Percentiles rank a stretch among this genome's conserved stretches.
These are phyloP conservation scores for Colletotrichum cordylinicola DNA, from an alignment of 2,329 filamentous ascomycete genomes.

Conservation along the genomic window DNA sequence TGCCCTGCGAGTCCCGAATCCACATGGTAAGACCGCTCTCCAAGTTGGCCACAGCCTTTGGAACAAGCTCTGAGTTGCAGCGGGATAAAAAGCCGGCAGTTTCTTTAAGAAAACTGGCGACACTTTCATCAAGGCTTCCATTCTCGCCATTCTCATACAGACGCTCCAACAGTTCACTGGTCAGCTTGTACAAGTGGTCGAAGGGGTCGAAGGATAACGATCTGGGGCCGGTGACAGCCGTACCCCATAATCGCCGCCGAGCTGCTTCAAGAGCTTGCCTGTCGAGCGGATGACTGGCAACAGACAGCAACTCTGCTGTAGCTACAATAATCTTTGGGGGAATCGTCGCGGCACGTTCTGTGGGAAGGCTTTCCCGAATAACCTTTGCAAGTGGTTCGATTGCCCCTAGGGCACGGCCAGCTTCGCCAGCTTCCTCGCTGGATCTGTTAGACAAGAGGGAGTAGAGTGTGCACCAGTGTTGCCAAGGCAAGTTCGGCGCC, in stretches of 20 bases:
- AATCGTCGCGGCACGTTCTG: slow-evolving; percentile 22
- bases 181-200: slow-evolving; percentile 68
- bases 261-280: slow-evolving; percentile 69
- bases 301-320: slow-evolving; percentile 47
- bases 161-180: slow-evolving; percentile 55
- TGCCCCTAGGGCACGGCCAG: slow-evolving; percentile 68
- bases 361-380: slow-evolving; percentile 44
- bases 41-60: slow-evolving; percentile 62
- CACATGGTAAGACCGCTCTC: slow-evolving; percentile 68
- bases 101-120: slow-evolving; percentile 57
- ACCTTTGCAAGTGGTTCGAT: slow-evolving; percentile 73
- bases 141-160: slow-evolving; percentile 56
- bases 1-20: slow-evolving; percentile 63
- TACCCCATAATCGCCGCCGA: slow-evolving; percentile 71
- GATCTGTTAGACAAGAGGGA: slow-evolving; percentile 61
- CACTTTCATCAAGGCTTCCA: slow-evolving; percentile 39
- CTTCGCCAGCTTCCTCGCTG: slow-evolving; percentile 69
- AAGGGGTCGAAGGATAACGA: slow-evolving; percentile 64
- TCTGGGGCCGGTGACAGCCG: slow-evolving; percentile 44
- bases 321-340: slow-evolving; percentile 36
- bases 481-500: slow-evolving; percentile 51
- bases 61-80: slow-evolving; percentile 54
- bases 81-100: slow-evolving; percentile 57
- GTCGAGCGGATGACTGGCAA: slow-evolving; percentile 62
- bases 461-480: slow-evolving; percentile 62